These are phyloP conservation scores for Tardiomyces blankii DNA, from an alignment of 1,139 yeast genomes.

Conservation along the genomic window DNA sequence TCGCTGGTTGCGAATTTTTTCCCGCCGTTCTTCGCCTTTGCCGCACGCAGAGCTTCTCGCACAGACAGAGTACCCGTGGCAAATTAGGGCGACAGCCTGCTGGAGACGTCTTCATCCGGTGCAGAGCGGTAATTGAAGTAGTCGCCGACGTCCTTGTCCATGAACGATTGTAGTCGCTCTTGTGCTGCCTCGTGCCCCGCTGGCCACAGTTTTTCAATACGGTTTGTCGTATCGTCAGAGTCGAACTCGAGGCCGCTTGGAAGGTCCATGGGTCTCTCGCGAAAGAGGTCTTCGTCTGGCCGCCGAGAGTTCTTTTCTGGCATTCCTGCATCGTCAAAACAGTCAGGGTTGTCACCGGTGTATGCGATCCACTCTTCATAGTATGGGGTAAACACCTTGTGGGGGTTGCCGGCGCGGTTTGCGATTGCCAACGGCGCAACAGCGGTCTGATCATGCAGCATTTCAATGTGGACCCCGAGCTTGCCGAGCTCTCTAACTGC, in stretches of 20 bases:
- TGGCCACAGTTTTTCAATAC: constrained; percentile 22
- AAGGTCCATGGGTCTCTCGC: constrained; percentile 8
- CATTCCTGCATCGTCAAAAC: constrained; percentile 12
- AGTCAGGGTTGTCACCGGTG: constrained; percentile 3
- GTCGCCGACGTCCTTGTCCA: constrained; percentile 21
- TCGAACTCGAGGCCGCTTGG: constrained; percentile 8
- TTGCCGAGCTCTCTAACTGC: constrained; percentile 16
- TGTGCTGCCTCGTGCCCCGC: constrained; percentile 33
- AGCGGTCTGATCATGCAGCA: constrained; percentile 39
- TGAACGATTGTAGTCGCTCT: constrained; percentile 23
- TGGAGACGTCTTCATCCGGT: constrained; percentile 23
- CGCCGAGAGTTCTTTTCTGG: constrained; percentile 7
- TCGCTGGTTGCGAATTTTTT: constrained; percentile 21
- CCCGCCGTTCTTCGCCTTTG: constrained; percentile 20
- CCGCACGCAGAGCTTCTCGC: constrained; percentile 27
- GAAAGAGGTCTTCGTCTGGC: constrained; percentile 9
- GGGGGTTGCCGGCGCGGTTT: constrained; percentile 37
- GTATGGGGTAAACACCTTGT: constrained; percentile 45
- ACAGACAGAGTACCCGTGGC: constrained; percentile 38
- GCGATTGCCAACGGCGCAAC: constrained; percentile 35
- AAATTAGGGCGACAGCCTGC: constrained; percentile 36
- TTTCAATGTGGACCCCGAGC: constrained; percentile 18
- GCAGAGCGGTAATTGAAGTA: constrained; percentile 25
- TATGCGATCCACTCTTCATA: constrained; percentile 35
- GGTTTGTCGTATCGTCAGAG: constrained; percentile 6